Conservation (phyloP, 306 rosid species). For the Cucumis cinereus region DNA sequence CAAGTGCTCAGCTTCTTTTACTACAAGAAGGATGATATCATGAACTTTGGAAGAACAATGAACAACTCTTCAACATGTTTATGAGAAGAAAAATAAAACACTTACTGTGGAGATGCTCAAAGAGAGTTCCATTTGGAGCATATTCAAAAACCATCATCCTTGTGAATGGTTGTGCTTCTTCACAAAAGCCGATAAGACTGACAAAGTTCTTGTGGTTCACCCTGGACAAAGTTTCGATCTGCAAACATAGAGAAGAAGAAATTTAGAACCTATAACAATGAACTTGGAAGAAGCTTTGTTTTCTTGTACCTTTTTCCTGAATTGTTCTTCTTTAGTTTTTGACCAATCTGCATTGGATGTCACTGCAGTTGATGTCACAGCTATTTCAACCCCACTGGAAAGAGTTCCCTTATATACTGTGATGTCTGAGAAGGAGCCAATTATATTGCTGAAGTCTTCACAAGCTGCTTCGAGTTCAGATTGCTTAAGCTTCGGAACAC, state of each 20-base stretch:
- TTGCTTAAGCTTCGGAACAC: slow-evolving; percentile 78
- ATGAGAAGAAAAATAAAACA: neutral
- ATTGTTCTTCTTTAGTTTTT: slow-evolving; percentile 47
- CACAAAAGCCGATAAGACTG: slow-evolving; percentile 78
- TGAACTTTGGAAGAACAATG: neutral
- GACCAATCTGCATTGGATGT: slow-evolving; percentile 54
- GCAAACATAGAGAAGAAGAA: slow-evolving; percentile 3
- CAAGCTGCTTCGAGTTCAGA: slow-evolving; percentile 72
- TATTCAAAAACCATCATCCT: slow-evolving; percentile 95
- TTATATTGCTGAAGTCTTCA: slow-evolving; percentile 91
- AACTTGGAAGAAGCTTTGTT: neutral
- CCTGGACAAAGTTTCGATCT: slow-evolving; percentile 64
- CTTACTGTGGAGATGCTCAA: slow-evolving; percentile 88
- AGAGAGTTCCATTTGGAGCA: slow-evolving; percentile 91
- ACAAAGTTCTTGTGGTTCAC: slow-evolving; percentile 88
- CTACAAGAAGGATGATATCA: slow-evolving; percentile 30
- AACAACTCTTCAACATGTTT: neutral
- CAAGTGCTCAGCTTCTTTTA: slow-evolving; percentile 73
- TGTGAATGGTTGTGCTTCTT: slow-evolving; percentile 78
- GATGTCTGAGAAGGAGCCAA: slow-evolving; percentile 44
- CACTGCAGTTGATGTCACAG: slow-evolving; percentile 47
- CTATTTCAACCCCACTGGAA: slow-evolving; percentile 93
- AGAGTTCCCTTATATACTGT: slow-evolving; percentile 83
- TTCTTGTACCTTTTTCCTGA: slow-evolving; percentile 53
- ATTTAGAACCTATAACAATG: neutral